These are phyloP conservation scores for Botrytis elliptica DNA, from an alignment of 2,329 filamentous ascomycete species.

Conservation along the genomic window DNA sequence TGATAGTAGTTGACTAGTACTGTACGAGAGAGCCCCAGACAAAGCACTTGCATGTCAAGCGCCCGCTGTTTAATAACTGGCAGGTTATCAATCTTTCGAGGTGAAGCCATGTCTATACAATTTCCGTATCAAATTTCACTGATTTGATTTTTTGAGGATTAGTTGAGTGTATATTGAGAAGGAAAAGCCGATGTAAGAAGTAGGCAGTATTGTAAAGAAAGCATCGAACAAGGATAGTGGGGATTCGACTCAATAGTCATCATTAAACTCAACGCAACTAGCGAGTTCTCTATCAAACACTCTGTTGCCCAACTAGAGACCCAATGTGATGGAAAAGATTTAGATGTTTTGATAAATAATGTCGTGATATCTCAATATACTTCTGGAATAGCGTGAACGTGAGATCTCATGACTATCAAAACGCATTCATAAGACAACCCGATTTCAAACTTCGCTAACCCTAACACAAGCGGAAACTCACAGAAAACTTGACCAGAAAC, in stretches of 20 bases:
- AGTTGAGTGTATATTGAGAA: too few species aligned
- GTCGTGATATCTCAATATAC: background rate
- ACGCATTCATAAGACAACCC: background rate
- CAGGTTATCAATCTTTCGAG: too few species aligned
- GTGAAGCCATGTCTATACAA: too few species aligned
- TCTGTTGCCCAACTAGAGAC: background rate
- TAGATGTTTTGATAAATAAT: background rate
- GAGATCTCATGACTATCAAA: background rate
- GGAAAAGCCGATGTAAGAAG: too few species aligned
- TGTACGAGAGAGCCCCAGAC: too few species aligned
- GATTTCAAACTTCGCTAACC: too few species aligned
- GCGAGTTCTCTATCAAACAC: background rate
- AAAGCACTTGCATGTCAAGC: too few species aligned
- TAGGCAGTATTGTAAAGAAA: too few species aligned
- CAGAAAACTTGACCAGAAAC: background rate
- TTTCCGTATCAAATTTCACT: too few species aligned
- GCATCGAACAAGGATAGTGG: too few species aligned
- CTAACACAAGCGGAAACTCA: background rate
- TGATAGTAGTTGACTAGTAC: too few species aligned
- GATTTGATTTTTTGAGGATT: too few species aligned
- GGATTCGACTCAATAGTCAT: background rate
- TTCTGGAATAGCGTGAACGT: background rate
- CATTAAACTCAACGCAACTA: background rate
- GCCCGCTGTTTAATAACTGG: rapidly evolving
- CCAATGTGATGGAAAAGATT: background rate